Conservation (phyloP, 2,329 filamentous ascomycete species). For the Ascochyta clinopodiicola region DNA sequence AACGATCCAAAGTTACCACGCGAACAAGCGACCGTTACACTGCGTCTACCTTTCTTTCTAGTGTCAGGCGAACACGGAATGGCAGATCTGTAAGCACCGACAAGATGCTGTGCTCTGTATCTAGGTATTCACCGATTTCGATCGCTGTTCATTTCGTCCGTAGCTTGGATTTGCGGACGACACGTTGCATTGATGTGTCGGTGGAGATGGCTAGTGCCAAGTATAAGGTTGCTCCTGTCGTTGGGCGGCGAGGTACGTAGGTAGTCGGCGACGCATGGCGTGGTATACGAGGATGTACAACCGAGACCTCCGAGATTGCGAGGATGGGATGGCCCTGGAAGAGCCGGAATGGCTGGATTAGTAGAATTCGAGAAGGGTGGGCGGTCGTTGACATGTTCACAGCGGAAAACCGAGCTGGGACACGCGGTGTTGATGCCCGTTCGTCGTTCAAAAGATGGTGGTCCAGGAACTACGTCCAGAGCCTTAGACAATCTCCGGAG, state of each 20-base stretch:
- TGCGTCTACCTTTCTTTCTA: constrained; percentile 2
- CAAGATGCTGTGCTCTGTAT: not conserved
- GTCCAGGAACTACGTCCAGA: not conserved
- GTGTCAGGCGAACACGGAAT: not conserved
- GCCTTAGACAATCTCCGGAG: constrained; percentile 12
- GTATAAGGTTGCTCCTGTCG: not conserved
- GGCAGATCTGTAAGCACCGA: not conserved
- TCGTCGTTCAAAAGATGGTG: not conserved
- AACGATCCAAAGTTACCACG: constrained; percentile 7
- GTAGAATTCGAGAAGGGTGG: too few relatives aligned
- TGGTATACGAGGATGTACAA: not conserved
- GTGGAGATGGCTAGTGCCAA: too few relatives aligned
- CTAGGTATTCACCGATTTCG: not conserved
- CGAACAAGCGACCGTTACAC: constrained; percentile 12
- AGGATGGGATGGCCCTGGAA: not conserved
- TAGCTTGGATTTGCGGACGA: too few relatives aligned
- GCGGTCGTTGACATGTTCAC: too few relatives aligned
- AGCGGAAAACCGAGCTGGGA: too few relatives aligned
- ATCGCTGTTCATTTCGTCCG: too few relatives aligned
- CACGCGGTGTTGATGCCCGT: not conserved
- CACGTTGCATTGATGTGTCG: too few relatives aligned
- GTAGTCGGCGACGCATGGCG: constrained; percentile 5
- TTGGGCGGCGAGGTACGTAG: not conserved
- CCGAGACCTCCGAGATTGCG: not conserved
- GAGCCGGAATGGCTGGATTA: too few relatives aligned